Evolutionary conservation across 495 filamentous ascomycete genomes (phyloP).

Genomic region (Pyronema domesticum): DNA sequence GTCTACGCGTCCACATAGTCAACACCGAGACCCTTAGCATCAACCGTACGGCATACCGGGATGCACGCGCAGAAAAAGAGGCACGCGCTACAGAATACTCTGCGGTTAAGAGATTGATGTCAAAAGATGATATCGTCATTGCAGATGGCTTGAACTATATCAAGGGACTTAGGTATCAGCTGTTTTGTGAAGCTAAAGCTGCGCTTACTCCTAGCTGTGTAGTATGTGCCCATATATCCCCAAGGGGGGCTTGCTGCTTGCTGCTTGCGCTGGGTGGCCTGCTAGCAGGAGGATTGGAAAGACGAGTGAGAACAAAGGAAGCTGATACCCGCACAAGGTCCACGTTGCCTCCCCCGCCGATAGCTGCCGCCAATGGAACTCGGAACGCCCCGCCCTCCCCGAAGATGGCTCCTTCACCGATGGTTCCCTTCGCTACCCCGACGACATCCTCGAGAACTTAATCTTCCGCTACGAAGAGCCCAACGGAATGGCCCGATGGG

Average conservation of each 20-base stretch:
- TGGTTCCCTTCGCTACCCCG: constrained; percentile 40
- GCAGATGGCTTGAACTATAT: constrained; percentile 71
- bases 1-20: constrained; percentile 48
- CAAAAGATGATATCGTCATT: constrained; percentile 67
- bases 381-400: constrained; percentile 2
- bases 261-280: too few species aligned
- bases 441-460: constrained; percentile 70
- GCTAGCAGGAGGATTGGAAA: too few species aligned
- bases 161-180: constrained; percentile 91
- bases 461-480: constrained; percentile 94
- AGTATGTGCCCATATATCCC: constrained; percentile 29
- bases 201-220: constrained; percentile 65
- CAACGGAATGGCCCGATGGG: constrained; percentile 87
- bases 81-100: constrained; percentile 72
- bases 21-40: constrained; percentile 49
- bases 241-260: background rate
- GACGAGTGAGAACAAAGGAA: too few species aligned
- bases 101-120: constrained; percentile 66
- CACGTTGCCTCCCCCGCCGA: constrained; percentile 67
- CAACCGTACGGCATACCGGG: constrained; percentile 40
- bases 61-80: constrained; percentile 67
- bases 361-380: constrained; percentile 25
- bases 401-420: background rate
- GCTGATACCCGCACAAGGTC: constrained; percentile 28
- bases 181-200: constrained; percentile 88